Evolutionary conservation across 306 rosid species (phyloP), one percentile per base, ranked within the genome.

Genomic region (Sesbania bispinosa): DNA sequence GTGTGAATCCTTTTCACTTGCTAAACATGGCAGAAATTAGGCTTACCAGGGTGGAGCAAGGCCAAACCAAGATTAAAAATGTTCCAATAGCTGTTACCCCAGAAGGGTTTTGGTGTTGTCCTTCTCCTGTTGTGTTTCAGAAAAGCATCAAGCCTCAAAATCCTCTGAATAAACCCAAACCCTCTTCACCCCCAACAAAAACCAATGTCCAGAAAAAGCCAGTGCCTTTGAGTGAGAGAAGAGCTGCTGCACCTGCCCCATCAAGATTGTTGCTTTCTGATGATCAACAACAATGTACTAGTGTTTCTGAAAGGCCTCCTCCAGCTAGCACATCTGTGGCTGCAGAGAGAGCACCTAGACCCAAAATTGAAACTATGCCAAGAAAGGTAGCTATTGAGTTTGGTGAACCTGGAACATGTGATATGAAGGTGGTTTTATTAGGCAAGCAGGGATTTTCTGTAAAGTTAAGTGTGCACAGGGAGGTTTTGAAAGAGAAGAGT

Each of bases 91-190:
- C 98, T 50, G 96, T 94, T 23, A 94, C 98, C 52, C 97, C 98
- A 7, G 98, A 94, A 86, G 98, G 97, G 4, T 94, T 94, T 71
- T 94, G 98, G 98, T 94, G 98, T 66, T 94, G 98, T 57, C 98
- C 98, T 84, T 90, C 98, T 9, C 98, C 98, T 69, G 96, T 87
- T 76, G 97, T 77, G 83, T 94, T 94, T 78, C 98, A 94, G 66
- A 94, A 89, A 83, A 87, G 84, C 69, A 78, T 81, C 19, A 94
- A 89, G 80, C 46, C 82, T 69, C 97, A 90, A 69, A 89, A 86
- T 55, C 85, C 98, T 55, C 62, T 87, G 19, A 87, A 88, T 78
- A 94, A 83, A 62, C 84, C 85, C 65, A 94, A 87, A 81, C 55
- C 88, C 57, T 64, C 96, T 20, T 84, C 90, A 11, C 86, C 92